Evolutionary conservation across 148 eudicot species (phyloP), one percentile per base, ranked within the genome.

Genomic region (Agrostemma githago): DNA sequence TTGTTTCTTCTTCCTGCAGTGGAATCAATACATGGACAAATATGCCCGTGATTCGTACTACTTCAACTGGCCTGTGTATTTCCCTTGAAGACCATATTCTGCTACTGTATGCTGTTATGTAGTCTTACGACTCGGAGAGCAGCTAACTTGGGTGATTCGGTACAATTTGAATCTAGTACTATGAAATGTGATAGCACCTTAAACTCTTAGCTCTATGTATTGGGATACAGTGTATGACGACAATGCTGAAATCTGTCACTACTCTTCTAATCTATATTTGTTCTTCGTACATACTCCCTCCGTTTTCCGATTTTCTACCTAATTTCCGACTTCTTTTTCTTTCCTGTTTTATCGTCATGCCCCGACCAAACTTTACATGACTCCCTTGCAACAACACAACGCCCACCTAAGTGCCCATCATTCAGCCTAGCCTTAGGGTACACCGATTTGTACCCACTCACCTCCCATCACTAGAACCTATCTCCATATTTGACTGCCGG

Each of bases 21-120:
- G 96, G 98, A 92, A 92, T 83, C 82, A 92, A 81, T 57, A 74
- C 74, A 86, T 83, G 88, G 79, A 73, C 83, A 87, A 74, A 79
- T 87, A 81, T 19, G 69, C 71, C 39, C 87, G 96, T 46, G 93
- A 90, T 59, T 86, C 96, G n/a, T 92, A 92, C 92, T 92, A 92
- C 82, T 64, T 69, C 87, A 90, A 90, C 80, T 90, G 96, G 98
- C 96, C 98, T 72, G 82, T 86, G 21, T 92, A 84, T 75, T 92
- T 92, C 81, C 90, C 88, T 2, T 92, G 85, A 75, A 44, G 48
- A 57, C 62, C 73, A 19, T 66, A 51, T 46, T 43, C 59, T 41
- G 51, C 66, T 75, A 65, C 72, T 26, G 15, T 39, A 3, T 20
- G 44, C 73, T 59, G 62, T 26, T 73, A 48, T 26, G 58, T 46